Conservation (phyloP, 768 basidiomycete species). For the Calocybe indica region DNA sequence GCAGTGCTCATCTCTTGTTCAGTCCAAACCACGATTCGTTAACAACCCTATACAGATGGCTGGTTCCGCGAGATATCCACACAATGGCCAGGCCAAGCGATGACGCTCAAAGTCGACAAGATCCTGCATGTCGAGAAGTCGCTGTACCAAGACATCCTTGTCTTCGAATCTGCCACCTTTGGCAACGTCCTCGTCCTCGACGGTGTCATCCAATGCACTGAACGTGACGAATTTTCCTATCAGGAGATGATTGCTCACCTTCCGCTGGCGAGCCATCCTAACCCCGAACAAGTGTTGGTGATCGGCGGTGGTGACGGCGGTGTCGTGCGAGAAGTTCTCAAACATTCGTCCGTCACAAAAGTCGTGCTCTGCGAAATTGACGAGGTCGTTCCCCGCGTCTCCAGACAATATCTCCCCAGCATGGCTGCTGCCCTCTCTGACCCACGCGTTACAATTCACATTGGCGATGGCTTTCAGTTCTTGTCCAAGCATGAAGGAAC, state of each 20-base stretch:
- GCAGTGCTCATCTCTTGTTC: not conserved
- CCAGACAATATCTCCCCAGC: constrained; percentile 88
- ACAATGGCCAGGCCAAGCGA: constrained; percentile 97
- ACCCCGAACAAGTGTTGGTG: constrained; percentile 93
- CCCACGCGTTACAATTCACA: constrained; percentile 74
- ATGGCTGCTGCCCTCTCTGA: constrained; percentile 83
- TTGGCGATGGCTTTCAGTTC: constrained; percentile 98
- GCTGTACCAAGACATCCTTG: constrained; percentile 93
- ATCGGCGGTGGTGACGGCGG: constrained; percentile 99
- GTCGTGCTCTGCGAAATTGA: constrained; percentile 98
- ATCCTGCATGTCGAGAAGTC: constrained; percentile 93
- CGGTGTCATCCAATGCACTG: constrained; percentile 94
- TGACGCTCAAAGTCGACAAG: constrained; percentile 94
- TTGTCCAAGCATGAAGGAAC: constrained; percentile 78
- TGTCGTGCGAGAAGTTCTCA: constrained; percentile 94
- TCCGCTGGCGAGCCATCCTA: constrained; percentile 93
- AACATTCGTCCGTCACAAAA: constrained; percentile 84
- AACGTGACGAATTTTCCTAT: constrained; percentile 99
- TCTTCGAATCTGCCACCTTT: constrained; percentile 93
- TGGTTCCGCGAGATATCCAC: constrained; percentile 95
- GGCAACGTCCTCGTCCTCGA: constrained; percentile 97
- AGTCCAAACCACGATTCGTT: not conserved
- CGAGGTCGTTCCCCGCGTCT: constrained; percentile 94
- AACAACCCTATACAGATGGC: constrained; percentile 47
- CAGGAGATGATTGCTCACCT: constrained; percentile 99